Conservation (phyloP, 2,329 filamentous ascomycete genomes). For the Epichloe gansuensis region DNA sequence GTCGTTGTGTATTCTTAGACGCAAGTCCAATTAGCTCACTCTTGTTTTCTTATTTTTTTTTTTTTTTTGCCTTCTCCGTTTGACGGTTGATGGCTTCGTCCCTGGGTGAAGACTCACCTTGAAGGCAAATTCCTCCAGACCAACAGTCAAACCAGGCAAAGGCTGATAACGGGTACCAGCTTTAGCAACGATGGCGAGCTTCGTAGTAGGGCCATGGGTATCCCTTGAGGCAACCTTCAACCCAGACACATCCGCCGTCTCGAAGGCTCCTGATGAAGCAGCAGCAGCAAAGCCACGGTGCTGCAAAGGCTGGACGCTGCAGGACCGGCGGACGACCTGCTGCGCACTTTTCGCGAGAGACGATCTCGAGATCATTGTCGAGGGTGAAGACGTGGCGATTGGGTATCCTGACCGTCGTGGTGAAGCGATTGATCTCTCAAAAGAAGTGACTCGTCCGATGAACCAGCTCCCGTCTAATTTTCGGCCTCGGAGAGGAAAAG, state of each 20-base stretch:
- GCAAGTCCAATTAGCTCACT: constrained; percentile 34
- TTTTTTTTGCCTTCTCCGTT: constrained; percentile 3
- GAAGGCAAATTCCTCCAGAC: constrained; percentile 91
- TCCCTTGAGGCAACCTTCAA: constrained; percentile 91
- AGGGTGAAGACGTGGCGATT: constrained; percentile 44
- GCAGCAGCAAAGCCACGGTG: constrained; percentile 47
- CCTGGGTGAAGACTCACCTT: constrained; percentile 46
- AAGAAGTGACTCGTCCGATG: constrained; percentile 29
- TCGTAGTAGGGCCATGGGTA: constrained; percentile 75
- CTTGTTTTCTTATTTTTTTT: not conserved
- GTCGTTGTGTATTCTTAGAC: constrained; percentile 66
- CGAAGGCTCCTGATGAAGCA: constrained; percentile 64
- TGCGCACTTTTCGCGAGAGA: constrained; percentile 46
- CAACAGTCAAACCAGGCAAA: constrained; percentile 78
- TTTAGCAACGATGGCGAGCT: constrained; percentile 83
- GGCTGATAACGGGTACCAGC: constrained; percentile 89
- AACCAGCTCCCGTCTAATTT: constrained; percentile 33
- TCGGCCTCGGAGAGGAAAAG: constrained; percentile 21
- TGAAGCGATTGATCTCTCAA: constrained; percentile 25
- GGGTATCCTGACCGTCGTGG: constrained; percentile 33
- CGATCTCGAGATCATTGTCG: constrained; percentile 52
- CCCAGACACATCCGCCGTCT: constrained; percentile 73
- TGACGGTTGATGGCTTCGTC: constrained; percentile 4
- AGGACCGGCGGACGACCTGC: constrained; percentile 43
- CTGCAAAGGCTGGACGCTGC: constrained; percentile 42